Base-by-base conservation (phyloP, 75 land plant species). In the Sequoia sempervirens region DNA sequence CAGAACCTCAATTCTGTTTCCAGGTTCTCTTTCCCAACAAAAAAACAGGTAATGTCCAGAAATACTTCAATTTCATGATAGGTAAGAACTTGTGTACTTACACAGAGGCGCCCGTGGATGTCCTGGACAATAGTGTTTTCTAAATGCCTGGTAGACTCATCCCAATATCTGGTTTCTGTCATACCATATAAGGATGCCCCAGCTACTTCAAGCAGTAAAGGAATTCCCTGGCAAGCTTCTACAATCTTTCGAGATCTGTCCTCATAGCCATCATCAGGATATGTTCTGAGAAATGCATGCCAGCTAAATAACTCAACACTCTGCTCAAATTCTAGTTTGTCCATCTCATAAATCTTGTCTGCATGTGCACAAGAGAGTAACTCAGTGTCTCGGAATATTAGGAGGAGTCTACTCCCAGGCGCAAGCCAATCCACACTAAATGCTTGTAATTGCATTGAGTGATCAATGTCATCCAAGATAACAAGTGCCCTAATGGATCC, bases 401-500 rank as follows among this genome's bases (percentile, higher is more conserved):
- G 14, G 12, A 84, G 45, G 37, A 84, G 45, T 61, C 85, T 79
- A 54, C 81, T 84, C 46, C 81, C 85, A 18, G 47, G 32, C 17
- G 53, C 52, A 38, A 84, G 80, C 52, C 72, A 61, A 23, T 84
- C 81, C 9, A 11, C 26, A n/a, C 15, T 9, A 1, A 84, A 14
- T 2, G 32, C 32, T 37, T 79, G 70, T 11, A 84, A 4, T 61
- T 79, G 81, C 43, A 1, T 12, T 37, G 28, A 23, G 18, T 40
- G 5, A 14, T 79, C 45, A 45, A 84, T 79, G 15, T 79, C 82
- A 84, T 84, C 85, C 79, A 79, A 13, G 23, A 84, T 38, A 38
- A 80, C 45, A 14, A 84, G 85, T 15, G 66, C 81, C 70, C 28
- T 79, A 15, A 5, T 80, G 17, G 47, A 46, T 7, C 54, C 17